Evolutionary conservation across 2,329 filamentous ascomycete genomes (phyloP), one percentile per base, ranked within the genome.

Genomic region (Botrytis elliptica): DNA sequence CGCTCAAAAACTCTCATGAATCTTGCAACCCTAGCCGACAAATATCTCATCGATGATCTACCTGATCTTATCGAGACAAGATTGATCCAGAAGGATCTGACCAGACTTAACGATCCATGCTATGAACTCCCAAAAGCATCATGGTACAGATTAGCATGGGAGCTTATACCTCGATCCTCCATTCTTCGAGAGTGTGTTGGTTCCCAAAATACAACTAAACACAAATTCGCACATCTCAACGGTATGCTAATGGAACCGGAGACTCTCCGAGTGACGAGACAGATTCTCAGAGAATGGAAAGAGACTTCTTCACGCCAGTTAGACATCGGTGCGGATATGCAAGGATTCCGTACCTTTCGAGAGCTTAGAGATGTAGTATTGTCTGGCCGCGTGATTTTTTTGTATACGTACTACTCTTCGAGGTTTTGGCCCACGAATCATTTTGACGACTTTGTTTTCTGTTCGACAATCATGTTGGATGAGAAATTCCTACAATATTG

Each of bases 301-400:
- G n/a, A 57, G 6, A 57, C 9, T 0, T 4, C 0, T 0, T 12
- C n/a, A 33, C n/a, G 55, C 1, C n/a, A 12, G 14, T 20, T 20
- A 18, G 10, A 33, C 18, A 33, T 33, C 3, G 33, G 33, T 33
- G 33, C 33, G 33, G 33, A 33, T 33, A 33, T 33, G 33, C 33
- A 33, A 33, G 33, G 33, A 33, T 33, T 33, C 33, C 33, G 33
- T 33, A 33, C 33, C 33, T 33, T 33, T 33, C 33, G 33, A 33
- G 33, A 33, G 33, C 33, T 33, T 33, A 33, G 33, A 33, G 33
- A 33, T 33, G 33, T 33, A 33, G 33, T 33, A 33, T 33, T 33
- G 33, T 33, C 33, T 33, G 33, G 33, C 33, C 33, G 33, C 33
- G 33, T 33, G 4, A 33, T 4, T 33, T 33, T 33, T 33, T 33